These are phyloP conservation scores for Fraxinus albicans DNA, from an alignment of 305 asterid species.

Conservation along the genomic window DNA sequence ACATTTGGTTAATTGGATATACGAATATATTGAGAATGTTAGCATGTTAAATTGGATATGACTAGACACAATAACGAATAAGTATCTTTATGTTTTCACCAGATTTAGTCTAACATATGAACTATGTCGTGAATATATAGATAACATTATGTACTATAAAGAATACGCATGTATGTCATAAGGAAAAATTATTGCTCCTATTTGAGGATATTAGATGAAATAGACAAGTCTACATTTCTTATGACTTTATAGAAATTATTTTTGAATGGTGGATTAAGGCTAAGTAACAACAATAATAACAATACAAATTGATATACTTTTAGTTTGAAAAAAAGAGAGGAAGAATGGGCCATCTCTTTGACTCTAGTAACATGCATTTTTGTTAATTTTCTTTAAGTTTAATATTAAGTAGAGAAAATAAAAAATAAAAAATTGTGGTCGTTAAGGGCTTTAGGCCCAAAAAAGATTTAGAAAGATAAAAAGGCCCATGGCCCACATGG, in stretches of 20 bases:
- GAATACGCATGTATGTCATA: too few species aligned
- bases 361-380: not conserved
- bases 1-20: not conserved
- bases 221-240: not conserved
- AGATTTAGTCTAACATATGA: too few species aligned
- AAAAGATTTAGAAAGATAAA: not conserved
- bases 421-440: not conserved
- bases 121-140: not conserved
- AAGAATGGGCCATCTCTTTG: not conserved
- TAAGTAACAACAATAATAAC: not conserved
- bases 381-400: not conserved
- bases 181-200: not conserved
- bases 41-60: not conserved
- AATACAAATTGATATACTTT: not conserved
- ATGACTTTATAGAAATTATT: not conserved
- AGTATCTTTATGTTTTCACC: too few species aligned
- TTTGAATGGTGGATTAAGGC: not conserved
- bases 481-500: not conserved
- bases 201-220: not conserved
- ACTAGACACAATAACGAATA: not conserved
- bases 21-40: too few species aligned
- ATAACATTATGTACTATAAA: too few species aligned
- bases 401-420: not conserved
- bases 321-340: not conserved
- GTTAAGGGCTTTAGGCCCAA: slow-evolving; percentile 4